Base-by-base conservation (phyloP, 2,329 filamentous ascomycete genomes). In the Colletotrichum higginsianum region DNA sequence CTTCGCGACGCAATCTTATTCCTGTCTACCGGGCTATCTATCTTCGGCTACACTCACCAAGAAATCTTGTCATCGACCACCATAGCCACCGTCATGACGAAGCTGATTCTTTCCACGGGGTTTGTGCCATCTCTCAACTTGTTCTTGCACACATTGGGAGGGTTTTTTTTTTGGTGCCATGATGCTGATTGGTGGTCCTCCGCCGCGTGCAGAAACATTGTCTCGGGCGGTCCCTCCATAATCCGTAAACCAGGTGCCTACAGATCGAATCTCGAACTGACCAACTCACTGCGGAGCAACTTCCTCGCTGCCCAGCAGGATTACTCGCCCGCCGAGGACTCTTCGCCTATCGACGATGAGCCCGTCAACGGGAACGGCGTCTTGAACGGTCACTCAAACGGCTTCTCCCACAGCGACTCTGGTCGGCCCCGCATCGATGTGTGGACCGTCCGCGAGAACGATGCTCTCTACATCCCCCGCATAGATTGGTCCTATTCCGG, bases 221-320 rank as follows among this genome's bases (percentile, higher is more conserved):
- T 97, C 88, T 92, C 92, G 77, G 91, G 90, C 74, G 93, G 94
- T 68, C 93, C 93, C 68, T 94, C 94, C 60, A 92, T 98, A 74
- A 92, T 98, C 81, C 92, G 94, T 74, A 94, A 93, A 78, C 90
- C 92, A 18, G 88, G 91, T 72, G 89, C 90, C 75, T 91, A 91
- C 79, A 94, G 95, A 80, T 98, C 96, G 66, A 98, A 98, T 80
- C 91, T 95, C 77, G 96, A 99, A 83, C 90, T 99, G 76, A 93
- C 95, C 75, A 95, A 94, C 78, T 94, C 95, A 3, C 89, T 99
- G 21, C 93, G 94, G 77, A 90, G 91, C 79, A 98, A 96, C 82
- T 94, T 98, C 80, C 81, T 90, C 64, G 90, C 92, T 40, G 92
- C 93, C 49, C 92, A 94, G 80, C 85, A 92, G 78, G 89, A 91